Evolutionary conservation across 2,329 filamentous ascomycete genomes (phyloP).

Genomic region (Diplodia seriata): DNA sequence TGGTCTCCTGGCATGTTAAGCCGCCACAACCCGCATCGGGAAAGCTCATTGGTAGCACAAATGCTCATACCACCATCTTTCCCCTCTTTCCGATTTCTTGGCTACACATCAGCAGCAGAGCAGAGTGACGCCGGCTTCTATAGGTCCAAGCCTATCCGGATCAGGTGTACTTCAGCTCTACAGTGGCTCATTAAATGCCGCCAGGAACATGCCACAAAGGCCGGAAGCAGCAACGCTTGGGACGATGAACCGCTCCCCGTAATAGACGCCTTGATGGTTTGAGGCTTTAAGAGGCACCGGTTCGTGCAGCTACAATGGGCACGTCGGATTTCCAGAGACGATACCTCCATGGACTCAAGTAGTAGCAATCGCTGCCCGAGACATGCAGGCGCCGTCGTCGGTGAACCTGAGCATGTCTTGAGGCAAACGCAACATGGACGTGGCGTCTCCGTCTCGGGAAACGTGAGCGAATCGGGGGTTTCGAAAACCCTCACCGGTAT

Average conservation of each 20-base stretch:
- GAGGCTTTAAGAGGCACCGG: not conserved
- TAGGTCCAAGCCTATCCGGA: not conserved
- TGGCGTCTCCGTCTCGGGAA: not conserved
- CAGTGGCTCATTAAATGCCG: not conserved
- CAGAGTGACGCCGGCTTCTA: not conserved
- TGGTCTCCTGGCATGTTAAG: not conserved
- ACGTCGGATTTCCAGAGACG: not conserved
- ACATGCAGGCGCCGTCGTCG: not conserved
- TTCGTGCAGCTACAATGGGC: not conserved
- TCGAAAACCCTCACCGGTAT: not conserved
- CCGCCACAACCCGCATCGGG: constrained; percentile 16
- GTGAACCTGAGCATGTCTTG: not conserved
- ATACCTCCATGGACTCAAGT: not conserved
- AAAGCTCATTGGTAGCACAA: constrained; percentile 24
- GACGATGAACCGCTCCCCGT: not conserved
- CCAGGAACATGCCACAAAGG: not conserved
- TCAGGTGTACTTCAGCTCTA: not conserved
- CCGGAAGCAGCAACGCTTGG: not conserved
- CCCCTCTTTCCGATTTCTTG: not conserved
- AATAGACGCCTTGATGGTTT: not conserved
- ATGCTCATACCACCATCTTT: not conserved
- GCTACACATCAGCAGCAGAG: not conserved
- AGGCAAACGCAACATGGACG: not conserved
- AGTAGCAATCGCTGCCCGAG: not conserved
- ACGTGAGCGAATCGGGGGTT: not conserved